Percentiles rank a stretch among this genome's conserved stretches.
phyloP scores from a whole-genome alignment of 1,284 basidiomycete species.

The Ganoderma lucidum region DNA sequence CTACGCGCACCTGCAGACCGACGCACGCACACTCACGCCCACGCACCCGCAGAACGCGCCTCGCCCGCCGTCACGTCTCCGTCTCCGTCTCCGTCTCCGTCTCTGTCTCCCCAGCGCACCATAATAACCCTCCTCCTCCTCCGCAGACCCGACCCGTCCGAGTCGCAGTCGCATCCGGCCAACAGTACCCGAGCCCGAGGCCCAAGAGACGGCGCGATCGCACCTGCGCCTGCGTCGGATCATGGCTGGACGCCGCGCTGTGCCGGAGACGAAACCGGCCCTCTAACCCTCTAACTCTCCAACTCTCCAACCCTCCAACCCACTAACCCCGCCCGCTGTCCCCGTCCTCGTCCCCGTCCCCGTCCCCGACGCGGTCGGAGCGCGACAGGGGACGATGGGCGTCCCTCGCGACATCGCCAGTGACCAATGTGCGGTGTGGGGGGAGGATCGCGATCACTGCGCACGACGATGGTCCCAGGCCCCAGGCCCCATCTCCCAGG shows the following conservation, averaged over 20 bases:
- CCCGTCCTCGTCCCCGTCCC: too few relatives aligned
- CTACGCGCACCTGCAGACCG: background rate
- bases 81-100: too few relatives aligned
- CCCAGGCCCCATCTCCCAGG: background rate
- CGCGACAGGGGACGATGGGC: too few relatives aligned
- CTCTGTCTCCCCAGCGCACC: too few relatives aligned
- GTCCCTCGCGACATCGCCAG: too few relatives aligned
- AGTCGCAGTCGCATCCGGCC: background rate
- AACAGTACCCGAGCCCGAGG: background rate
- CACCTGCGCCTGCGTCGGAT: background rate
- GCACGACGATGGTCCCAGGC: background rate
- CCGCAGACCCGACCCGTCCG: too few relatives aligned
- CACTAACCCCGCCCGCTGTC: background rate
- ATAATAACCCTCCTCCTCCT: too few relatives aligned
- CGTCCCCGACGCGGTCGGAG: background rate
- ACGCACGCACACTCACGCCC: background rate
- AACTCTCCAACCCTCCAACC: background rate
- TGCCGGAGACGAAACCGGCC: background rate
- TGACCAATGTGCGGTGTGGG: too few relatives aligned
- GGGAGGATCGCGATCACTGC: background rate
- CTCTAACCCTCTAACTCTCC: background rate
- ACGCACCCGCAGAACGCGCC: background rate
- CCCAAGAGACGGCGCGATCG: background rate
- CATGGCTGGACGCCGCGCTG: background rate
- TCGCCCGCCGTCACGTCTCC: background rate